Percentiles rank a stretch among this genome's conserved stretches.
phyloP scores from a whole-genome alignment of 73 alveolate species.

The Paramecium pentaurelia region DNA sequence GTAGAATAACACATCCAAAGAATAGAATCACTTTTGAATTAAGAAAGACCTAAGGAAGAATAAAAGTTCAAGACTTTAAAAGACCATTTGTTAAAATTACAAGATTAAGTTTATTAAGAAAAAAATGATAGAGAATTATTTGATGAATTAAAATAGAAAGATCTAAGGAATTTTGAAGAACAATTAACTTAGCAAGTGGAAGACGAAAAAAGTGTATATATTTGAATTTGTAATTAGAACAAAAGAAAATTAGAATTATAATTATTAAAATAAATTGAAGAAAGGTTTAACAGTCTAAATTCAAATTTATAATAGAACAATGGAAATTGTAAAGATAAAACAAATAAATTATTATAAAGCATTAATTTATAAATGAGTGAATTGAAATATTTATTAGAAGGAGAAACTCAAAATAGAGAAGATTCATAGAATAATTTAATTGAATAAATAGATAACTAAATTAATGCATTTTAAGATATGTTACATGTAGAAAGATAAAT shows the following conservation, averaged over 20 bases:
- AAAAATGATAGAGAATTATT: conserved; percentile 1
- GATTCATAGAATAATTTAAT: conserved; percentile 14
- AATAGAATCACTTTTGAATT: neutral
- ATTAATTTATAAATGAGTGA: neutral
- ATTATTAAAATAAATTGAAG: conserved; percentile 15
- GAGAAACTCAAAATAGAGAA: conserved; percentile 21
- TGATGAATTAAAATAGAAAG: neutral
- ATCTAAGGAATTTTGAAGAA: neutral
- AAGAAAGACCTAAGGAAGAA: conserved; percentile 23
- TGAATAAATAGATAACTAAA: neutral
- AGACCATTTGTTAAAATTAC: neutral
- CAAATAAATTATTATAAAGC: neutral
- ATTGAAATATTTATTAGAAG: neutral
- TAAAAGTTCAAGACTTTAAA: neutral
- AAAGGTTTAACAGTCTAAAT: neutral
- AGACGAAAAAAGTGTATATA: conserved; percentile 24
- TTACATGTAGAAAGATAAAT: neutral
- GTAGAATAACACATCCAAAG: neutral
- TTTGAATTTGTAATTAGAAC: neutral
- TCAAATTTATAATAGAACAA: neutral
- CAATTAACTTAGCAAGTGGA: neutral
- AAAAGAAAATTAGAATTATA: conserved; percentile 34
- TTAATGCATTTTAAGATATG: conserved; percentile 30
- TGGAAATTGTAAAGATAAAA: neutral
- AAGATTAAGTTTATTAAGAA: conserved; percentile 33